Percentiles rank a stretch among this genome's conserved stretches.
Conservation (phyloP, 805 yeast genomes). For the Nakazawaea anatomiae region DNA sequence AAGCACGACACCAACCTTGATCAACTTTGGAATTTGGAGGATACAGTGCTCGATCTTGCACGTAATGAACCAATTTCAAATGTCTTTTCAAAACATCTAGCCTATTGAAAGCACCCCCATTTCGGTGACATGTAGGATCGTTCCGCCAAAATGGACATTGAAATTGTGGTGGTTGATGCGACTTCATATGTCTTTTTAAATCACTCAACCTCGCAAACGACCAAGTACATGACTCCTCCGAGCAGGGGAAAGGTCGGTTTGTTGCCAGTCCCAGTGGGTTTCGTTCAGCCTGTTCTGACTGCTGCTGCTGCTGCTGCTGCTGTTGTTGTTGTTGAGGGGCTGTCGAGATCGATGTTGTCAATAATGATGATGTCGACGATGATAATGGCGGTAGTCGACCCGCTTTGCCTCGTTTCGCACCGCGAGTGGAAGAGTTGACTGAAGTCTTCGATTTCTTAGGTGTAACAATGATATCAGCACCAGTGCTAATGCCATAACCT, state of each 20-base stretch:
- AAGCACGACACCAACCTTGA: conserved; percentile 59
- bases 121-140: conserved; percentile 68
- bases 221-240: conserved; percentile 45
- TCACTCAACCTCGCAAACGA: conserved; percentile 66
- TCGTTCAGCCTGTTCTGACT: neutral
- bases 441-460: too few species aligned
- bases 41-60: conserved; percentile 22
- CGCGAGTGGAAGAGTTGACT: too few species aligned
- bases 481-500: too few species aligned
- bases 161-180: conserved; percentile 60
- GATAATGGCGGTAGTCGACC: too few species aligned
- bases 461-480: too few species aligned
- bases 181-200: conserved; percentile 58
- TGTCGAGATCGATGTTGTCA: too few species aligned
- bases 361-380: too few species aligned
- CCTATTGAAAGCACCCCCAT: conserved; percentile 70
- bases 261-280: neutral
- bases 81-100: conserved; percentile 74
- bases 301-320: neutral
- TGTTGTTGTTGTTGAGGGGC: neutral
- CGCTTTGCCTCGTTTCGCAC: too few species aligned
- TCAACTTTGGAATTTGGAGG: conserved; percentile 20
- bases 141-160: conserved; percentile 70
- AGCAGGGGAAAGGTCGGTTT: conserved; percentile 4
- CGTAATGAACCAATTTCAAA: conserved; percentile 62